Conservation (phyloP, 805 yeast species). For the Brettanomyces sp. region DNA sequence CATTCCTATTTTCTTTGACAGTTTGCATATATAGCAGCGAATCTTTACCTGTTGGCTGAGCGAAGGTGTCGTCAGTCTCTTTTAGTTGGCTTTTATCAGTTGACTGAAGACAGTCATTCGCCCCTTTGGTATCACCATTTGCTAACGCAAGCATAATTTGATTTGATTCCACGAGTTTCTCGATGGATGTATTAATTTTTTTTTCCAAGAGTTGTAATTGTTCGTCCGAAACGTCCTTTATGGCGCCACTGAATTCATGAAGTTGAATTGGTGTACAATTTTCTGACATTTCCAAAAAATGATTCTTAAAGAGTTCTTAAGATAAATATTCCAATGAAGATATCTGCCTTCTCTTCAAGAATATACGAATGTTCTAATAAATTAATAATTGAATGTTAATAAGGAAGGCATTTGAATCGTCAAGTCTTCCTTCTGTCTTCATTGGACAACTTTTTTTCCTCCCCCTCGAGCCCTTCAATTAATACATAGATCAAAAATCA, state of each 20-base stretch:
- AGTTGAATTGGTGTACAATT: slow-evolving; percentile 18
- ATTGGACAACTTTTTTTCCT: no score
- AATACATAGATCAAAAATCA: no score
- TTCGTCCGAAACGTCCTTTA: slow-evolving; percentile 31
- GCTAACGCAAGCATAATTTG: slow-evolving; percentile 35
- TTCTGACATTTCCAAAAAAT: slow-evolving; percentile 14
- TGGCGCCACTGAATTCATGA: slow-evolving; percentile 20
- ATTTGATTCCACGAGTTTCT: slow-evolving; percentile 44
- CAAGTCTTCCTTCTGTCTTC: no score
- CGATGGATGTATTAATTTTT: slow-evolving; percentile 32
- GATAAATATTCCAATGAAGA: no score
- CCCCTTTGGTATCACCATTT: slow-evolving; percentile 17
- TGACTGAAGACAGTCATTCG: slow-evolving; percentile 13
- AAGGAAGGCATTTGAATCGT: no score
- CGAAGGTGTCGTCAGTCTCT: slow-evolving; percentile 27
- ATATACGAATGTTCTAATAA: no score
- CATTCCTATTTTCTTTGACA: slow-evolving; percentile 44
- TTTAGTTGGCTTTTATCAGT: slow-evolving; percentile 17
- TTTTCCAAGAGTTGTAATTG: slow-evolving; percentile 26
- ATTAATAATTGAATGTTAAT: no score
- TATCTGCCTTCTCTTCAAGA: no score
- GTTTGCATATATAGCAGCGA: slow-evolving; percentile 43
- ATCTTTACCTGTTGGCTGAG: slow-evolving; percentile 27
- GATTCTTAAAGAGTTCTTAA: no score
- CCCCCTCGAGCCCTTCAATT: no score